phyloP scores from a whole-genome alignment of 1,284 basidiomycete species.

The Moesziomyces aphidis region DNA sequence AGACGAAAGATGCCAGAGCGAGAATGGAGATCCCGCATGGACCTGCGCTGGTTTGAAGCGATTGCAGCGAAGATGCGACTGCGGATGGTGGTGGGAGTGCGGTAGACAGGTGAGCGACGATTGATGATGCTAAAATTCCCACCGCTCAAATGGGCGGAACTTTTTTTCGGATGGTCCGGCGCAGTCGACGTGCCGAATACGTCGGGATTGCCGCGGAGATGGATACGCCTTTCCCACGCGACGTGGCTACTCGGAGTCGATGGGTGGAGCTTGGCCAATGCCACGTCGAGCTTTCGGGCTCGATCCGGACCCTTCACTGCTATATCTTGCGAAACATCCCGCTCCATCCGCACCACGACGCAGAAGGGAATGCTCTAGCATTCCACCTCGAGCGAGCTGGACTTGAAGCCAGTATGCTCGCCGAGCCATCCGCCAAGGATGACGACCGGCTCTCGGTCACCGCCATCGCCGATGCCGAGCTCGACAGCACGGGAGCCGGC shows the following conservation, averaged over 20 bases:
- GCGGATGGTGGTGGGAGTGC: background rate
- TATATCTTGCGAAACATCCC: background rate
- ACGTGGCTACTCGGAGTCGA: background rate
- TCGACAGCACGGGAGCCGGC: constrained; percentile 38
- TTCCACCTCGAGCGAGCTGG: background rate
- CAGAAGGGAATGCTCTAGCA: background rate
- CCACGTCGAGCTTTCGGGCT: no score
- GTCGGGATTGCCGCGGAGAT: constrained; percentile 27
- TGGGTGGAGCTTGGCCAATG: no score
- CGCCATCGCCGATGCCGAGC: constrained; percentile 15
- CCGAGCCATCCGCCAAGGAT: constrained; percentile 4
- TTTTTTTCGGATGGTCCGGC: background rate
- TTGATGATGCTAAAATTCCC: no score
- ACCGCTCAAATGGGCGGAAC: no score
- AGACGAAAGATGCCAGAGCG: constrained; percentile 6
- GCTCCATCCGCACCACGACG: background rate
- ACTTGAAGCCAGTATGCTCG: constrained; percentile 3
- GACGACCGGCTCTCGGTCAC: constrained; percentile 21
- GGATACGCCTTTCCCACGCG: background rate
- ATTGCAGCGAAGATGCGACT: background rate
- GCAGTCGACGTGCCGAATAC: constrained; percentile 9
- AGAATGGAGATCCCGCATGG: constrained; percentile 17
- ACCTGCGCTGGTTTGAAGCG: background rate
- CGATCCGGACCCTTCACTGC: background rate
- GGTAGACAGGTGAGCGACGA: no score